A percentile compares a stretch with the other conserved stretches of the same genome.
Conservation (phyloP, 2,329 filamentous ascomycete species). For the Ilyonectria mors-panacis region DNA sequence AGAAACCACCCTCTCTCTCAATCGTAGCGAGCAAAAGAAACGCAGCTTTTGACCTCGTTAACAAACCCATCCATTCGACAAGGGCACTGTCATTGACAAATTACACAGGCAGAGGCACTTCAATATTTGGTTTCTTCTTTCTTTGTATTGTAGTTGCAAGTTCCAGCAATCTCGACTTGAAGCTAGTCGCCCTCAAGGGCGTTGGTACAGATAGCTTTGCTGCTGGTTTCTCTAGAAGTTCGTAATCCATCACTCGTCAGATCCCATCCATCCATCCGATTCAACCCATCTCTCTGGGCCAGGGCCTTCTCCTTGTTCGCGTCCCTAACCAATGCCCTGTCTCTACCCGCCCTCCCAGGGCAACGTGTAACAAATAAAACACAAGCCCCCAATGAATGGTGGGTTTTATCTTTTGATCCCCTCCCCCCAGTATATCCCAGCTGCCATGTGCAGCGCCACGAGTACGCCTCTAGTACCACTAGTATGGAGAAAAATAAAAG, state of each 20-base stretch:
- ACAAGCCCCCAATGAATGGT: constrained; percentile 14
- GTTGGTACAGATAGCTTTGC: constrained; percentile 29
- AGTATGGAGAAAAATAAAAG: constrained; percentile 13
- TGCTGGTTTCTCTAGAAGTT: constrained; percentile 30
- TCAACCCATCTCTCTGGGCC: constrained; percentile 10
- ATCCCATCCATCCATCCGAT: constrained; percentile 12
- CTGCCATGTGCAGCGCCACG: constrained; percentile 20
- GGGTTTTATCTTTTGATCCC: constrained; percentile 27
- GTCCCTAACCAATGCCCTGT: constrained; percentile 1
- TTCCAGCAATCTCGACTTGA: constrained; percentile 22
- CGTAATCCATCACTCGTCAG: constrained; percentile 35
- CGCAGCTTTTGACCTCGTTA: not conserved
- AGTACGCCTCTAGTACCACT: constrained; percentile 30
- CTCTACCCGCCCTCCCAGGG: constrained; percentile 6
- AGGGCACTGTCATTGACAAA: constrained; percentile 2
- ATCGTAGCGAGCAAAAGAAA: not conserved
- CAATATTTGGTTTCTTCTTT: constrained; percentile 13
- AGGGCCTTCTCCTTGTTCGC: constrained; percentile 7
- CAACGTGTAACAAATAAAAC: constrained; percentile 14
- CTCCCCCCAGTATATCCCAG: constrained; percentile 5
- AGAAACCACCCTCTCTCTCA: not conserved
- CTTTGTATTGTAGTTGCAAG: constrained; percentile 23
- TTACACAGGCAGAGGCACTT: not conserved
- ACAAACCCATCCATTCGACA: not conserved
- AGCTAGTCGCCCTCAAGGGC: constrained; percentile 20